Base-by-base conservation (phyloP, 192 early-diverging fungal genomes). In the Endogone sp. region DNA sequence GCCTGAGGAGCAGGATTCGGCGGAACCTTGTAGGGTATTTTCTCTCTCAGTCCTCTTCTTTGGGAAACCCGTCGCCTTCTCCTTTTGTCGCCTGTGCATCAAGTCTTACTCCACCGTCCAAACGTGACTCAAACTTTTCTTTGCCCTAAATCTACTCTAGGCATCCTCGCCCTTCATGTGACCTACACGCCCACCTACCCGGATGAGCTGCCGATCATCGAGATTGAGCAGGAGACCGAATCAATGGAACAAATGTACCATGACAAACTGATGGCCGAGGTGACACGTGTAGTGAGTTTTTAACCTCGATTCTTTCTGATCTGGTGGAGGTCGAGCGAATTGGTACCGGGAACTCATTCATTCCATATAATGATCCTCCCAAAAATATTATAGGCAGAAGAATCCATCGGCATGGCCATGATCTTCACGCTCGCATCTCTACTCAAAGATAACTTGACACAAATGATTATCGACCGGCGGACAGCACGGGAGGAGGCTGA, bases 341-440 rank as follows among this genome's bases (percentile, higher is more conserved):
- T 44, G 4, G 37, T 13, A 44, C 37, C 4, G 4, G 4, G 37
- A 44, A 8, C 37, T 44, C 37, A 4, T 8, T 44, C 13, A 44
- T 44, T 13, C 37, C 37, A 4, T 8, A 4, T 13, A 44, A 4
- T 8, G 4, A 4, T 44, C 37, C 4, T 44, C 37, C 13, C 37
- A 44, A 44, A 44, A 8, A 44, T 13, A 44, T 44, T 69, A 22
- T 67, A 87, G 85, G 85, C 69, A 16, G 88, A 92, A 60, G 87
- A 92, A 56, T 87, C 86, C 69, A 69, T 95, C 60, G 96, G 96
- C 24, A 95, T 97, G 92, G 93, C 88, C 49, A 95, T 95, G 92
- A 85, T 94, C 25, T 98, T 98, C 73, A 86, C 87, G 26, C 84
- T 98, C 84, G 88, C 85, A 3, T 82, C 90, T 3, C 72, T 79